A percentile compares a stretch with the other conserved stretches of the same genome.
phyloP scores from a whole-genome alignment of 2,329 filamentous ascomycete genomes.

The Penicillium verrucosum region DNA sequence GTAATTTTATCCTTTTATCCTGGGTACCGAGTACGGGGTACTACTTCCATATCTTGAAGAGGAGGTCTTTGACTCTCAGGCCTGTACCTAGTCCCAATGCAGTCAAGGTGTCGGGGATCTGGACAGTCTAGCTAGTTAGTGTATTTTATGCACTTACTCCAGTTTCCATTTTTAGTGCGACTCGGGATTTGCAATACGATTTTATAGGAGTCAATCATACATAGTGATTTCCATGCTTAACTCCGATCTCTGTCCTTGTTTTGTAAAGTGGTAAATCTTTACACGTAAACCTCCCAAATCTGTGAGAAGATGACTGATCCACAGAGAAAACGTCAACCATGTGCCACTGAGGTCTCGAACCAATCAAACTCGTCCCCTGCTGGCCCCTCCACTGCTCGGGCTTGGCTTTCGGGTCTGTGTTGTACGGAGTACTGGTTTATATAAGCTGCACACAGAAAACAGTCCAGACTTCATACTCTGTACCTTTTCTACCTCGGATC shows the following conservation, averaged over 20 bases:
- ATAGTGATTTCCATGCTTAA: background rate
- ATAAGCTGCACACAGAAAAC: background rate
- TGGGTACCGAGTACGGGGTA: background rate
- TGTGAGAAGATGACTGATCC: background rate
- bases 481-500: background rate
- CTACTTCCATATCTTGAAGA: background rate
- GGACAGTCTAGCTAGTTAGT: background rate
- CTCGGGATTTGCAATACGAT: constrained; percentile 1
- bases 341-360: background rate
- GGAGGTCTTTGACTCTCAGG: background rate
- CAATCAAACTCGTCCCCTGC: background rate
- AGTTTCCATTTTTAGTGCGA: background rate
- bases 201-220: background rate
- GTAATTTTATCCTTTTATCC: background rate
- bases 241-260: background rate
- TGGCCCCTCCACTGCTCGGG: background rate
- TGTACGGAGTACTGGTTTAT: background rate
- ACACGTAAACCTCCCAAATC: background rate
- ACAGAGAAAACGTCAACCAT: background rate
- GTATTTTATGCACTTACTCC: background rate
- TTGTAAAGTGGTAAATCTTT: background rate
- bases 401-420: background rate
- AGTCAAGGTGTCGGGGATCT: constrained; percentile 4
- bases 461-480: too few species aligned
- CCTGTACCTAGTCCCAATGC: background rate